Conservation (phyloP, 2,329 filamentous ascomycete genomes). For the Cadophora malorum region DNA sequence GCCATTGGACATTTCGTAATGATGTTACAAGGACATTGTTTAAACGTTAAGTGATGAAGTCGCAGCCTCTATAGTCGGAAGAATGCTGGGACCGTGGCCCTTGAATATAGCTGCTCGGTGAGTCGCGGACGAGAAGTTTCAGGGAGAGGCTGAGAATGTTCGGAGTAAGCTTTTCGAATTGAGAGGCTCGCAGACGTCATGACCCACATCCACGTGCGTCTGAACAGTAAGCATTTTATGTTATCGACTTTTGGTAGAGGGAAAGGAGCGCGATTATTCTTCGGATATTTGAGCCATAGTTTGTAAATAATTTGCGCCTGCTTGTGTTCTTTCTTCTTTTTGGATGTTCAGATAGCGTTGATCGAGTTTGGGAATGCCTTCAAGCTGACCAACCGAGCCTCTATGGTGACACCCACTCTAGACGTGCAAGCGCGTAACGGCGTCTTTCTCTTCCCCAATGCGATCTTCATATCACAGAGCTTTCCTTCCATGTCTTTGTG, state of each 20-base stretch:
- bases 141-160: slow-evolving; percentile 13
- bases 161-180: slow-evolving; percentile 13
- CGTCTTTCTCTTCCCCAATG: no score
- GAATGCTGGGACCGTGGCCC: neutral
- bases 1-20: slow-evolving; percentile 56
- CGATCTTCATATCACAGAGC: no score
- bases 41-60: slow-evolving; percentile 4
- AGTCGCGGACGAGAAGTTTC: slow-evolving; percentile 4
- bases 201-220: slow-evolving; percentile 14
- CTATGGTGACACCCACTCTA: neutral
- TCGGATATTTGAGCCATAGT: neutral
- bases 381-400: slow-evolving; percentile 1
- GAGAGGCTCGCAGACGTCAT: slow-evolving; percentile 13
- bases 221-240: slow-evolving; percentile 9
- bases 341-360: neutral
- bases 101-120: slow-evolving; percentile 5
- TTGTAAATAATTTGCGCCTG: neutral
- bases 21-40: slow-evolving; percentile 38
- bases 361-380: neutral
- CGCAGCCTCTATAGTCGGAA: neutral
- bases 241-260: neutral
- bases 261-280: neutral
- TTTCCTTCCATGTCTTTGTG: neutral
- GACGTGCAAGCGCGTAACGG: neutral
- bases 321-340: neutral